phyloP scores from a whole-genome alignment of 2,329 filamentous ascomycete genomes.

The Penicillium corylophilum region DNA sequence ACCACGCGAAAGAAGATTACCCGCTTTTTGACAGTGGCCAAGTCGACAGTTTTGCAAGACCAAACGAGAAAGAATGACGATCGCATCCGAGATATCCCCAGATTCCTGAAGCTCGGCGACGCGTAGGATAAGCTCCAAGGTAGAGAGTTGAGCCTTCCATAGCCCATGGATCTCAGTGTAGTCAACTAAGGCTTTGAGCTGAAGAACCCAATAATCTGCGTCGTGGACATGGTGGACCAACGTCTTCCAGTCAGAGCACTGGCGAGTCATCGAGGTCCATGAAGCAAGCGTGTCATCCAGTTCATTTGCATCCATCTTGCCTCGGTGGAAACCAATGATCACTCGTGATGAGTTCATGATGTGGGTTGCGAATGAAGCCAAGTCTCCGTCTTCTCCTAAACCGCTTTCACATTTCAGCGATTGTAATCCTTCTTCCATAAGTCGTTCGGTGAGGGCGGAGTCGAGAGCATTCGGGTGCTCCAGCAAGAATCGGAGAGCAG shows the following conservation, averaged over 20 bases:
- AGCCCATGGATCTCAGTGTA: constrained; percentile 59
- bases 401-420: constrained; percentile 17
- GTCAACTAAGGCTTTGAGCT: constrained; percentile 55
- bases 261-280: constrained; percentile 43
- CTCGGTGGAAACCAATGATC: constrained; percentile 35
- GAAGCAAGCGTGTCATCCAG: constrained; percentile 33
- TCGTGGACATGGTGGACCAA: constrained; percentile 52
- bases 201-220: constrained; percentile 48
- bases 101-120: constrained; percentile 48
- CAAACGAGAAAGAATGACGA: constrained; percentile 47
- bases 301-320: constrained; percentile 26
- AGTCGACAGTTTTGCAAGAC: constrained; percentile 58
- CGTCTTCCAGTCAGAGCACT: constrained; percentile 44
- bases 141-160: constrained; percentile 49
- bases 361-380: constrained; percentile 28
- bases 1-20: constrained; percentile 58
- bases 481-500: constrained; percentile 35
- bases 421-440: constrained; percentile 28
- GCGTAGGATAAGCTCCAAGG: constrained; percentile 51
- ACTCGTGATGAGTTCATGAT: constrained; percentile 37
- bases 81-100: constrained; percentile 38
- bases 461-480: constrained; percentile 33
- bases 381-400: constrained; percentile 26
- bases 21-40: constrained; percentile 61
- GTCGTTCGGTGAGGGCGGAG: constrained; percentile 22